Conservation (phyloP, 2,329 filamentous ascomycete species). For the Triangularia setosa region DNA sequence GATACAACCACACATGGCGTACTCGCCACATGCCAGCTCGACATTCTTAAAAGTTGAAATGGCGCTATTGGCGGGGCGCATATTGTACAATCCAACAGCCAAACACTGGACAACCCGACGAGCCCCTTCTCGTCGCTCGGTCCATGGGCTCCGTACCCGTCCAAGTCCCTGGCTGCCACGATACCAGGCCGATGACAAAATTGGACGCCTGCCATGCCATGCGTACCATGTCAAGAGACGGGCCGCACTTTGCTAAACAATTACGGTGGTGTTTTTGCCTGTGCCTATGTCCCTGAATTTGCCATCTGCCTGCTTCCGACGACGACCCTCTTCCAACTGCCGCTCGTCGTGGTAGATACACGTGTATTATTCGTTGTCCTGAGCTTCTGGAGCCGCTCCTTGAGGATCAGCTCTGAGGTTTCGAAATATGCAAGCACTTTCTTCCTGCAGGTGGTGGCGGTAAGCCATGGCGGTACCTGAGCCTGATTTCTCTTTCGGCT, state of each 20-base stretch:
- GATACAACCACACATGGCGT: conserved; percentile 2
- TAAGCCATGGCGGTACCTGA: not conserved
- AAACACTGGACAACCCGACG: not conserved
- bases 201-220: not conserved
- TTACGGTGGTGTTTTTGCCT: not conserved
- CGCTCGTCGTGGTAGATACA: not conserved
- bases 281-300: not conserved
- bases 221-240: not conserved
- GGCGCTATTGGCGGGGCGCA: not conserved
- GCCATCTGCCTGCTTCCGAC: not conserved
- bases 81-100: not conserved
- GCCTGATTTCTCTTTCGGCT: not conserved
- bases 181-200: not conserved
- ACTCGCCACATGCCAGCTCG: conserved; percentile 11
- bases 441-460: not conserved
- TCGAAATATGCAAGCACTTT: not conserved
- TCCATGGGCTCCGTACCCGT: not conserved
- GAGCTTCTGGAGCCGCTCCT: not conserved
- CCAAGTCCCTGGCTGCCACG: not conserved
- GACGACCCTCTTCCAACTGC: not conserved
- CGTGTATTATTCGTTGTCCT: not conserved
- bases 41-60: not conserved
- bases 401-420: not conserved
- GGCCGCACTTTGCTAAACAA: not conserved
- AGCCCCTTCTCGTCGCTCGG: not conserved